Evolutionary conservation across 495 filamentous ascomycete genomes (phyloP), one percentile per base, ranked within the genome.

Genomic region (Endocarpon pusillum): DNA sequence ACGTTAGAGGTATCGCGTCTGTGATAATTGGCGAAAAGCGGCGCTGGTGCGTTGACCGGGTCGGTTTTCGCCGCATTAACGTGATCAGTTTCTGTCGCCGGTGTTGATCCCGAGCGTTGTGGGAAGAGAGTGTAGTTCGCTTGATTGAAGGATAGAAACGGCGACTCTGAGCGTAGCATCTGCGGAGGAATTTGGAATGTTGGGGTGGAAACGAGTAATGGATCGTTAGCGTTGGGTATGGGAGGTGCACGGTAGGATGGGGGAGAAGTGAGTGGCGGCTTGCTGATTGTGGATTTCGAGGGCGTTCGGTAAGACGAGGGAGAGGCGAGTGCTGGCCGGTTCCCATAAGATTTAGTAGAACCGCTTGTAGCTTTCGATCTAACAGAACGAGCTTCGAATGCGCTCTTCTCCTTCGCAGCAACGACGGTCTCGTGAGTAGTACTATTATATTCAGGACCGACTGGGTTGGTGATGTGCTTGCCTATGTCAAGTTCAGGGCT

Each of bases 1-100:
- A 42, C 41, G 10, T 49, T 42, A 16, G 53, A 58, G 3, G 46
- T 48, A 33, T 58, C 46, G 12, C 54, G 43, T 7, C 38, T 38
- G 27, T 57, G 54, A 6, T 41, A 17, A 7, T 19, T 21, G 4
- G 32, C 19, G 11, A 38, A 38, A 10, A 26, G n/a, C 12, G 35
- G 37, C 21, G 28, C 26, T 14, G 49, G 45, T 19, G 39, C 32
- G 9, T 38, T 8, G 14, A 42, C 23, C n/a, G n/a, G n/a, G n/a
- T n/a, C n/a, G n/a, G n/a, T n/a, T n/a, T n/a, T n/a, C n/a, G n/a
- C n/a, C n/a, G n/a, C n/a, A n/a, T n/a, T n/a, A n/a, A n/a, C n/a
- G n/a, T n/a, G n/a, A n/a, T n/a, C n/a, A 6, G 19, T 12, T 2
- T 42, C 29, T 19, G 31, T 43, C 6, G 39, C 30, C 30, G 21